phyloP scores from a whole-genome alignment of 2,329 filamentous ascomycete genomes.

The Cryphonectria carpinicola region DNA sequence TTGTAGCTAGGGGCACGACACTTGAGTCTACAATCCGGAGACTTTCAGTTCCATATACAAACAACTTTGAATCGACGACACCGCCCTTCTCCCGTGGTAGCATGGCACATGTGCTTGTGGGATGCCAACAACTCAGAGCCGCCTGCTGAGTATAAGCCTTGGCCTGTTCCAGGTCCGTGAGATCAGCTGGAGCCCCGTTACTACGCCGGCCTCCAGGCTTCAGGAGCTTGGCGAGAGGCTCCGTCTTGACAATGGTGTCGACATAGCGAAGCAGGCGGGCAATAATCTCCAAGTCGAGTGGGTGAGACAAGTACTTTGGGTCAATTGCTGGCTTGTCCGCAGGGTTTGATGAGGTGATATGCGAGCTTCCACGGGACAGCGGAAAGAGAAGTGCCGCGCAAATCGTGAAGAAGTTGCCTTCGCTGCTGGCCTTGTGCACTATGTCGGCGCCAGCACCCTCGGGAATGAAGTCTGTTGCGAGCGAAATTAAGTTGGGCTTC shows the following conservation, averaged over 20 bases:
- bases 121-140: too few relatives aligned
- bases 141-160: conserved; percentile 31
- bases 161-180: conserved; percentile 31
- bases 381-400: too few relatives aligned
- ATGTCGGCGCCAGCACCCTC: too few relatives aligned
- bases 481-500: too few relatives aligned
- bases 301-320: conserved; percentile 54
- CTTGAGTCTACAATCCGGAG: conserved; percentile 48
- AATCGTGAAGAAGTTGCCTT: too few relatives aligned
- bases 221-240: conserved; percentile 39
- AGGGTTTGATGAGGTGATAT: conserved; percentile 50
- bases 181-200: conserved; percentile 36
- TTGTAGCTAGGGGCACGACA: conserved; percentile 48
- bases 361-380: conserved; percentile 56
- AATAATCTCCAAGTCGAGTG: conserved; percentile 54
- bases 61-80: conserved; percentile 45
- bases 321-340: conserved; percentile 52
- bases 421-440: too few relatives aligned
- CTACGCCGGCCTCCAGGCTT: conserved; percentile 40
- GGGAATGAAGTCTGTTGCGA: too few relatives aligned
- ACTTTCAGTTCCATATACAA: conserved; percentile 49
- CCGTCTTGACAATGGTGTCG: conserved; percentile 31
- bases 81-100: conserved; percentile 46
- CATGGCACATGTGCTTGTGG: conserved; percentile 49
- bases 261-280: conserved; percentile 39